Evolutionary conservation across 169 alveolate genomes (phyloP).

Genomic region (Ichthyophthirius multifiliis): DNA sequence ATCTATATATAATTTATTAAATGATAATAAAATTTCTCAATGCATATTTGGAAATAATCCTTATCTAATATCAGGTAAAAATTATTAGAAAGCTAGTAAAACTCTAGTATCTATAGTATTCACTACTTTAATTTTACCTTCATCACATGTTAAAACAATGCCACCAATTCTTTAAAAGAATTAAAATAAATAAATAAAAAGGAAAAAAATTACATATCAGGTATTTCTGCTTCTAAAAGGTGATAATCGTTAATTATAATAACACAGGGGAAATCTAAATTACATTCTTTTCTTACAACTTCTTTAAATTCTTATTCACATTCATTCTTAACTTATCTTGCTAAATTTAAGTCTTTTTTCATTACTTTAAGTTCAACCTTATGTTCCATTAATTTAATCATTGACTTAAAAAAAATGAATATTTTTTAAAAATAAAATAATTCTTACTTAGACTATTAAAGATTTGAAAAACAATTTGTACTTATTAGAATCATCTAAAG

Average conservation of each 20-base stretch:
- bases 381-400: slow-evolving; percentile 60
- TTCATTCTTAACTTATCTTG: slow-evolving; percentile 21
- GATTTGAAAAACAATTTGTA: slow-evolving; percentile 27
- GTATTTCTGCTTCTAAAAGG: slow-evolving; percentile 39
- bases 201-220: background rate
- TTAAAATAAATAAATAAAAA: background rate
- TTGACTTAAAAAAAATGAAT: slow-evolving; percentile 11
- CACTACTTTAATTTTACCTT: slow-evolving; percentile 54
- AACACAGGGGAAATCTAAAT: slow-evolving; percentile 22
- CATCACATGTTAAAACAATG: slow-evolving; percentile 46
- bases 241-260: slow-evolving; percentile 4
- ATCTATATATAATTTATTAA: too few relatives aligned
- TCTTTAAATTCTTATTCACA: slow-evolving; percentile 43
- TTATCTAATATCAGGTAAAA: slow-evolving; percentile 52
- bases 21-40: too few relatives aligned
- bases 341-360: slow-evolving; percentile 44
- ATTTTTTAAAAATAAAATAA: background rate
- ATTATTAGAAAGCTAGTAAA: slow-evolving; percentile 44
- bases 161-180: slow-evolving; percentile 51
- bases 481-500: slow-evolving; percentile 5
- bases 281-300: slow-evolving; percentile 47
- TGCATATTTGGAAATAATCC: slow-evolving; percentile 32
- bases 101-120: slow-evolving; percentile 67
- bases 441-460: background rate
- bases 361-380: slow-evolving; percentile 51